Evolutionary conservation across 257 asterid species (phyloP), one percentile per base, ranked within the genome.

Genomic region (Echites panduratus): DNA sequence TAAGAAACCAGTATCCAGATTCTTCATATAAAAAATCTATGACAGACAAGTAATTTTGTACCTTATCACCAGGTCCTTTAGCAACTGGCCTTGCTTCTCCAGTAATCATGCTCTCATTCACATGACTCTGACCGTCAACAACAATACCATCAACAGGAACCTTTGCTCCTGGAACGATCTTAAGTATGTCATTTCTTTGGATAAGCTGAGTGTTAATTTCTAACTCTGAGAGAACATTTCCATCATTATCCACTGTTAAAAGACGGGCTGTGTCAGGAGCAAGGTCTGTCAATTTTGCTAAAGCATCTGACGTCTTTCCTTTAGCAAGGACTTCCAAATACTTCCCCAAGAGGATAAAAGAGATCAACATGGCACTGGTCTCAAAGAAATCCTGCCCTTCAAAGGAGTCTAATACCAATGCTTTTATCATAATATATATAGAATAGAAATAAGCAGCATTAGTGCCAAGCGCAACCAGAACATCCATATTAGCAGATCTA

Each of bases 361-460:
- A 89, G 84, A 93, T 93, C 89, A 93, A 82, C 98, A 93, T 93
- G 75, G 98, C 84, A 85, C 98, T 93, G 69, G 98, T 93, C 85
- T 93, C 98, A 76, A 91, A 93, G 84, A 91, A 93, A 83, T 93
- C 98, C 83, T 91, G 95, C 70, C 98, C 98, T 87, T 93, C 95
- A 72, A 89, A 93, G 35, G 96, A 85, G 70, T 82, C 84, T 57
- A 96, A 87, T 65, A 80, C 75, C 77, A 85, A 80, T 75, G 93
- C 92, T 82, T 91, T 93, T 77, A 89, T 49, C 94, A 93, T 86
- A 57, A 84, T 79, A 75, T 93, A 93, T 66, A 89, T 45, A 10
- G 98, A 93, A 76, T 93, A 93, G 78, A 91, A 93, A 84, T 93
- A 93, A 65, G 98, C 97, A 74, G 98, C 97, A 76, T 93, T 93